Evolutionary conservation across 116 monocot genomes (phyloP).

Genomic region (Phalaenopsis hybrid): DNA sequence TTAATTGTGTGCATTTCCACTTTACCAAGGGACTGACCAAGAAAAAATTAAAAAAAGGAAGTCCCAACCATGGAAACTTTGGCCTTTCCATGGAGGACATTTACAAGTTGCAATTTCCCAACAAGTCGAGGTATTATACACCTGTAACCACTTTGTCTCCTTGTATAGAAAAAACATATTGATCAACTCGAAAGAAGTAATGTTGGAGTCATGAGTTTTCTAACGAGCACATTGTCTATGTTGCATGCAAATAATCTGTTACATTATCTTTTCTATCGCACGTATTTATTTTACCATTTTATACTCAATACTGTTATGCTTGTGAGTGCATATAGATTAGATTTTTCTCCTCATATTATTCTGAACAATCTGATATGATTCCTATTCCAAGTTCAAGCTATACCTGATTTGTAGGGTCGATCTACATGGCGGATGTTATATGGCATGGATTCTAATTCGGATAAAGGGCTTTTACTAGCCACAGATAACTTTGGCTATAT

Average conservation of each 20-base stretch:
- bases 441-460: conserved; percentile 77
- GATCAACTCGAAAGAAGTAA: too few species aligned
- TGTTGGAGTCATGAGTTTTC: too few species aligned
- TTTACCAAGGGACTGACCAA: too few species aligned
- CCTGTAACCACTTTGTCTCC: too few species aligned
- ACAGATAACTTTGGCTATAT: conserved; percentile 86
- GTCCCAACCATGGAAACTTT: too few species aligned
- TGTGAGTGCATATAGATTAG: neutral
- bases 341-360: neutral
- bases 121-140: too few species aligned
- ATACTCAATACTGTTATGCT: neutral
- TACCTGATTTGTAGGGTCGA: conserved; percentile 44
- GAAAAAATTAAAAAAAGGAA: too few species aligned
- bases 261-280: neutral
- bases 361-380: neutral
- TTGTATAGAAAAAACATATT: too few species aligned
- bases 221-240: too few species aligned
- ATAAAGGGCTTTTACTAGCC: conserved; percentile 66
- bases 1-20: too few species aligned
- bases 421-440: conserved; percentile 81
- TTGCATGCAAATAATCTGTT: neutral
- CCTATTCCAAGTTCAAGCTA: neutral
- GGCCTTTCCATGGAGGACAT: too few species aligned
- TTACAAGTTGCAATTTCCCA: too few species aligned
- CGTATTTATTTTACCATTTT: neutral